A percentile compares a stretch with the other conserved stretches of the same genome.
These are phyloP conservation scores for Lanmaoa pseudosensibilis DNA, from an alignment of 768 basidiomycete genomes.

Conservation along the genomic window DNA sequence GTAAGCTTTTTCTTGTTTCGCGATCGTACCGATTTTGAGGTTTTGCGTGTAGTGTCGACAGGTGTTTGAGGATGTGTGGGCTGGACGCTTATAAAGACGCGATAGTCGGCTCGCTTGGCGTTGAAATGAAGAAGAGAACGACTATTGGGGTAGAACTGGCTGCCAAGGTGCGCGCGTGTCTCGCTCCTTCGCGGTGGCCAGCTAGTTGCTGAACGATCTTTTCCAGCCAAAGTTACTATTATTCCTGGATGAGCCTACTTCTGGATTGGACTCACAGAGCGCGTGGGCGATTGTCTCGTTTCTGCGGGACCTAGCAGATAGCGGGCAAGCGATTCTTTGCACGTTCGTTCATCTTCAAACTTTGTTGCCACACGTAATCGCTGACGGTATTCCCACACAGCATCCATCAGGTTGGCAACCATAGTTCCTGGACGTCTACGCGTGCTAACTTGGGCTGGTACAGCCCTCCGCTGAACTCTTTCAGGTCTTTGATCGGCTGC, in stretches of 20 bases:
- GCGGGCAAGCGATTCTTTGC: slow-evolving; percentile 89
- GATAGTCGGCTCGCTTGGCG: slow-evolving; percentile 62
- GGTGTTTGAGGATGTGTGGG: slow-evolving; percentile 60
- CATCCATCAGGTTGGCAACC: slow-evolving; percentile 39
- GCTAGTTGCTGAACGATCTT: not conserved
- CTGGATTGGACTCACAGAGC: slow-evolving; percentile 83
- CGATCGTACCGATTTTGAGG: not conserved
- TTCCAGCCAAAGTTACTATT: slow-evolving; percentile 70
- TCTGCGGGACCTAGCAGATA: slow-evolving; percentile 71
- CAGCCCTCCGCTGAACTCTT: slow-evolving; percentile 81
- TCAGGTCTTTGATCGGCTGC: slow-evolving; percentile 73
- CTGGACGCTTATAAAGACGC: slow-evolving; percentile 66
- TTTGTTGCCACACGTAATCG: not conserved
- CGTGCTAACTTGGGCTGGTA: slow-evolving; percentile 23
- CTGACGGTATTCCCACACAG: slow-evolving; percentile 20
- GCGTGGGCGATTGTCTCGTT: slow-evolving; percentile 83
- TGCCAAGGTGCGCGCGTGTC: slow-evolving; percentile 50
- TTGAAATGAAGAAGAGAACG: slow-evolving; percentile 76
- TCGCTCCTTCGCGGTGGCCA: rapidly evolving
- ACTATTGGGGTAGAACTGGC: slow-evolving; percentile 89
- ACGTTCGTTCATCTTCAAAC: slow-evolving; percentile 51
- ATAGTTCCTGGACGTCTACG: too few relatives aligned
- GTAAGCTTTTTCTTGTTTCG: slow-evolving; percentile 39
- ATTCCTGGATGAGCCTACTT: slow-evolving; percentile 89
- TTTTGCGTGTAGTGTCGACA: slow-evolving; percentile 47